These are phyloP conservation scores for Sporothrix pseudoabietina DNA, from an alignment of 2,329 filamentous ascomycete species.

Conservation along the genomic window DNA sequence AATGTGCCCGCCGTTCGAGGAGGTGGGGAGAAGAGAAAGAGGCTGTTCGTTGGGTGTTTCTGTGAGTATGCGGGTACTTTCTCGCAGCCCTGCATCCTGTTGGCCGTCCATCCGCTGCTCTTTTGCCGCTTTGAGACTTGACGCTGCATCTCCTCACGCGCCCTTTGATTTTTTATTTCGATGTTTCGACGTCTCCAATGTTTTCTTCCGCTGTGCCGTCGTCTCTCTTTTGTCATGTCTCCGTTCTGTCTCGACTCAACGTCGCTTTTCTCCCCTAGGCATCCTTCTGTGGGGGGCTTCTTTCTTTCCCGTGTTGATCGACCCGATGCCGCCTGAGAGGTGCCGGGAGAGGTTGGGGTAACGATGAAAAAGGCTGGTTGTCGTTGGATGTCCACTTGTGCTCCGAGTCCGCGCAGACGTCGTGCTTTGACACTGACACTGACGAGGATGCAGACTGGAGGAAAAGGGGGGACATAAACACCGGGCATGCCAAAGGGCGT, in stretches of 20 bases:
- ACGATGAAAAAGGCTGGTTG: not conserved
- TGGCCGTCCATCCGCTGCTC: not conserved
- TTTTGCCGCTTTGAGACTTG: slow-evolving; percentile 13
- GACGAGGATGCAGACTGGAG: not conserved
- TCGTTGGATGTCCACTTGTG: slow-evolving; percentile 2
- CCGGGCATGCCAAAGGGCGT: slow-evolving; percentile 1
- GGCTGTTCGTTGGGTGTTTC: not conserved
- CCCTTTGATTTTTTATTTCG: not conserved
- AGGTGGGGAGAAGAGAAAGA: not conserved
- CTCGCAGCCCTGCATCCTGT: slow-evolving; percentile 8
- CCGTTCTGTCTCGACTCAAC: not conserved
- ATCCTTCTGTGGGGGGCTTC: not conserved
- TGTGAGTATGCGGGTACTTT: slow-evolving; percentile 1
- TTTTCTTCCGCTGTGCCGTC: not conserved
- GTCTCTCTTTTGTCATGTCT: not conserved
- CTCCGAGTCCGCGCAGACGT: not conserved
- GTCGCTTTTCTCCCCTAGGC: not conserved
- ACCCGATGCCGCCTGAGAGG: not conserved
- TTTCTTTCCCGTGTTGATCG: not conserved
- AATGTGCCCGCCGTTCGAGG: not conserved
- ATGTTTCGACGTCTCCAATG: not conserved
- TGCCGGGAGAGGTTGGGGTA: not conserved
- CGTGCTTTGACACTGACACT: slow-evolving; percentile 13
- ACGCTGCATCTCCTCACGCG: not conserved
- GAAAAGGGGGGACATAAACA: not conserved